Conservation (phyloP, 352 stramenopile species). For the Phytophthora boehmeriae region DNA sequence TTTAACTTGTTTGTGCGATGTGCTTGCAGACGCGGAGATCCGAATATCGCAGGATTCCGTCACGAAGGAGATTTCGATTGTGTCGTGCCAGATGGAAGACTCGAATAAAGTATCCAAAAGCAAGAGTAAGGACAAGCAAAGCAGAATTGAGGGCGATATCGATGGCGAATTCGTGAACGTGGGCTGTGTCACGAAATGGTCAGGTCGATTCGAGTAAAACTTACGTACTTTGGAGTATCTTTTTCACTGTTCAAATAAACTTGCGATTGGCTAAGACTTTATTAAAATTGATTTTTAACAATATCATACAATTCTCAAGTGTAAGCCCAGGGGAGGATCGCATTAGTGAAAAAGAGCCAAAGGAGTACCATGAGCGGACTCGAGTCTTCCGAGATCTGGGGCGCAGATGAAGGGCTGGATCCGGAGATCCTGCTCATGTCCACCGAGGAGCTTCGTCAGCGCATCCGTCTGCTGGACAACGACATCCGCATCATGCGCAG, state of each 20-base stretch:
- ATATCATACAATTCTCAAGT: background rate
- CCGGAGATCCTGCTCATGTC: conserved; percentile 95
- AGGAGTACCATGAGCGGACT: conserved; percentile 57
- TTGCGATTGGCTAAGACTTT: too few relatives aligned
- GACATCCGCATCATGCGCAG: conserved; percentile 97
- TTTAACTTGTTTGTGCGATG: background rate
- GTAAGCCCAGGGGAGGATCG: conserved; percentile 9
- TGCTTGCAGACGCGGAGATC: conserved; percentile 57
- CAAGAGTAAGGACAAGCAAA: conserved; percentile 15
- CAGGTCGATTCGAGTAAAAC: conserved; percentile 64
- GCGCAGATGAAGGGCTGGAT: conserved; percentile 64
- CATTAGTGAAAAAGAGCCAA: conserved; percentile 16
- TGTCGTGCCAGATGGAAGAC: conserved; percentile 46
- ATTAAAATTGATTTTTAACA: too few relatives aligned
- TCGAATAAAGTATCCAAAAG: conserved; percentile 6
- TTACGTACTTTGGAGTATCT: too few relatives aligned
- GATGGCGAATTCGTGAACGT: conserved; percentile 41
- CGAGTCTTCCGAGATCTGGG: conserved; percentile 72
- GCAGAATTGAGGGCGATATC: conserved; percentile 13
- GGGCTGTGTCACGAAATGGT: conserved; percentile 68
- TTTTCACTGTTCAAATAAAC: background rate
- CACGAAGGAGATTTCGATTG: conserved; percentile 60
- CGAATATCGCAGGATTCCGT: conserved; percentile 54
- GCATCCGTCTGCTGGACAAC: conserved; percentile 96
- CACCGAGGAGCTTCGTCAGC: conserved; percentile 95